These are phyloP conservation scores for Aspergillus caelatus DNA, from an alignment of 2,329 filamentous ascomycete genomes.

Conservation along the genomic window DNA sequence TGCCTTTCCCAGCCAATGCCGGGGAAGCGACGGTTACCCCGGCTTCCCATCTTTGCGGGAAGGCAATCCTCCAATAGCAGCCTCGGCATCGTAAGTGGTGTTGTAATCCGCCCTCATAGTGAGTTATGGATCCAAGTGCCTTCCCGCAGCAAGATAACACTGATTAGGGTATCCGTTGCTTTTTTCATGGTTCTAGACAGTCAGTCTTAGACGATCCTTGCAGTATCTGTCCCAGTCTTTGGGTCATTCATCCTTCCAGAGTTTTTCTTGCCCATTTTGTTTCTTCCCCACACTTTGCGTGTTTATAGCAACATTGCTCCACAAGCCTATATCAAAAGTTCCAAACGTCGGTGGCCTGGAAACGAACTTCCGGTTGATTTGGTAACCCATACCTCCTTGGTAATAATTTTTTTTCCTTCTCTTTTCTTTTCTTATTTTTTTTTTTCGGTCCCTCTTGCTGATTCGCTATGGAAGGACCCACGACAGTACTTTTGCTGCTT, in stretches of 20 bases:
- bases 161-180: neutral
- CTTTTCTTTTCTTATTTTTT: neutral
- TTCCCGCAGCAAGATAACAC: conserved; percentile 11
- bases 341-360: neutral
- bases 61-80: conserved; percentile 17
- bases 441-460: neutral
- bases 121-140: neutral
- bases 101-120: conserved; percentile 16
- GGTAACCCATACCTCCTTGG: neutral
- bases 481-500: conserved; percentile 16
- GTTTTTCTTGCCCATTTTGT: neutral
- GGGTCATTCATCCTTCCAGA: conserved; percentile 14
- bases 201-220: conserved; percentile 15
- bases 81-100: conserved; percentile 22
- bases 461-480: neutral
- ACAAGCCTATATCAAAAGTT: neutral
- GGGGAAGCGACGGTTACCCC: conserved; percentile 7
- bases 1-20: conserved; percentile 2
- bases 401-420: too few relatives aligned
- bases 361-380: neutral
- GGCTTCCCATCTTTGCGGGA: conserved; percentile 13
- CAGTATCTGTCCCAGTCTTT: conserved; percentile 10
- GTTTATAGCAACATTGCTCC: neutral
- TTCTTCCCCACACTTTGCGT: neutral
- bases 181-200: neutral